These are phyloP conservation scores for Bifiguratus adelaidae DNA, from an alignment of 192 early-diverging fungal species.

Conservation along the genomic window DNA sequence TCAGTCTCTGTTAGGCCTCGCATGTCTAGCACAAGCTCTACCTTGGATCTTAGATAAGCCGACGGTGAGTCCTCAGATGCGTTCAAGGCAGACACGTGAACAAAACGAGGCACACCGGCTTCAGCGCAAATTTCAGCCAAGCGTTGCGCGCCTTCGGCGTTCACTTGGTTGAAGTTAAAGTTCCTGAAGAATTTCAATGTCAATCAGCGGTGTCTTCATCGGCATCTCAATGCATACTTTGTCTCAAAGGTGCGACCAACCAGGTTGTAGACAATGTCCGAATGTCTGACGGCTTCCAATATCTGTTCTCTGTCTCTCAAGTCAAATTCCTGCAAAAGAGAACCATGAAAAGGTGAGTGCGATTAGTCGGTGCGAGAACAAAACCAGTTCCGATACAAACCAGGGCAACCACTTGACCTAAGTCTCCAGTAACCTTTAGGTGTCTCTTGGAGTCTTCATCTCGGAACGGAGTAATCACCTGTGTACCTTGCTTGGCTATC, in stretches of 20 bases:
- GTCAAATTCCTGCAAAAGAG: constrained; percentile 63
- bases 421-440: constrained; percentile 87
- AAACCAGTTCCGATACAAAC: constrained; percentile 10
- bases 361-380: not conserved
- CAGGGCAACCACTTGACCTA: constrained; percentile 87
- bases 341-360: not conserved
- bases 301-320: constrained; percentile 79
- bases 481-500: constrained; percentile 75
- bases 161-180: constrained; percentile 77
- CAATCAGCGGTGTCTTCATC: not conserved
- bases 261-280: constrained; percentile 92
- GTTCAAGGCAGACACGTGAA: constrained; percentile 85
- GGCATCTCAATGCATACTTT: constrained; percentile 41
- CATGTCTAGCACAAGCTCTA: constrained; percentile 22
- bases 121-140: constrained; percentile 74
- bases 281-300: constrained; percentile 77
- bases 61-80: constrained; percentile 67
- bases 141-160: constrained; percentile 71
- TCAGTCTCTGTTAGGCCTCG: no score
- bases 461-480: constrained; percentile 86
- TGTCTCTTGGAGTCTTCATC: constrained; percentile 76
- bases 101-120: constrained; percentile 70
- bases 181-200: constrained; percentile 44
- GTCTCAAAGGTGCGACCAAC: constrained; percentile 88
- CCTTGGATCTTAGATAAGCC: constrained; percentile 77